Base-by-base conservation (phyloP, 257 asterid genomes). In the Mitragyna speciosa region DNA sequence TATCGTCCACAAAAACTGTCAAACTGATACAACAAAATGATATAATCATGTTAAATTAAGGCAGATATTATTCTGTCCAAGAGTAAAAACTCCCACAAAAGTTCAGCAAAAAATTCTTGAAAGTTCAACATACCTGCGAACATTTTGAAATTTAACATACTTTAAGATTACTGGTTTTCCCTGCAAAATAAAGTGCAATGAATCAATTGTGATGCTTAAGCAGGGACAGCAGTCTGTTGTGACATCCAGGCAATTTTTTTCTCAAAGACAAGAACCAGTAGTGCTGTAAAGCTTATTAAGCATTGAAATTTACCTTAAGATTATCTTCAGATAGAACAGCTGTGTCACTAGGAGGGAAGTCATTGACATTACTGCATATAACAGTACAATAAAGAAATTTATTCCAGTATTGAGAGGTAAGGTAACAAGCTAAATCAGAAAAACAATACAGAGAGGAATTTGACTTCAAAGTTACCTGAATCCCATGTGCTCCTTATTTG, bases 1-100 rank as follows among this genome's bases (percentile, higher is more conserved):
- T 96, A 84, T 94, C 98, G 90, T 96, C 99, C 5, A 96, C 88
- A 87, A 96, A 96, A 79, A 96, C 86, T 72, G 99, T 90, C 90
- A 96, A 83, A 90, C 99, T 94, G 96, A 31, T 77, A 41, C 77
- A 82, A 47, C 54, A 71, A 47, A 83, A 31, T 49, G 80, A 47
- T 39, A 61, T 69, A 70, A 72, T 79, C 41, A 80, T 31, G 64
- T 65, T 52, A 51, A 76, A 43, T 80, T 12, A 58, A 33, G 73
- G n/a, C 63, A 8, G 39, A 52, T 65, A 83, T 41, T 52, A 65
- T 66, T 22, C 41, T 6, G 16, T 75, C 51, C 79, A 78, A 48
- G 28, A 65, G 56, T 31, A 47, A 72, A 66, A 69, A 45, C 31
- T 8, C 61, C 66, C 33, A 58, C 63, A 72, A 68, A 73, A 76